Conservation (phyloP, 768 basidiomycete genomes). For the Rhodotorula graminis region DNA sequence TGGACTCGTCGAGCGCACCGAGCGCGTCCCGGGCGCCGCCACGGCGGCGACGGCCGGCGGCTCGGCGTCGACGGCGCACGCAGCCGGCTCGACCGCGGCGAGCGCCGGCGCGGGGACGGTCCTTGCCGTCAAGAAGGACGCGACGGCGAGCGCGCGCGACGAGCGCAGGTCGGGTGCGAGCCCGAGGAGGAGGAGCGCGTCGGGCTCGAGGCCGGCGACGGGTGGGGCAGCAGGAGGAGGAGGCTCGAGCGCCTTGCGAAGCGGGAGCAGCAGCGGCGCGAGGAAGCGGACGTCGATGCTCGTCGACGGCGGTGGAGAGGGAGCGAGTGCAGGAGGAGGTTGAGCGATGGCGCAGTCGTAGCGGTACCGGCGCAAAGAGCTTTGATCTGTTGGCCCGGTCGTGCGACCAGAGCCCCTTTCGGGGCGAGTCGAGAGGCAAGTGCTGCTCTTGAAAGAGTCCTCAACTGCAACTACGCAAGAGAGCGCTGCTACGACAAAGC, state of each 20-base stretch:
- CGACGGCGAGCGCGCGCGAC: background rate
- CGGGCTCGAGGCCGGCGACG: background rate
- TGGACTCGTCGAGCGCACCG: slow-evolving; percentile 37
- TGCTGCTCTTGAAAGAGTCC: too few relatives aligned
- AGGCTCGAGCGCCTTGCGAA: background rate
- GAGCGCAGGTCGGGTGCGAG: background rate
- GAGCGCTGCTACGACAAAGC: too few relatives aligned
- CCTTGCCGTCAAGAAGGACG: background rate
- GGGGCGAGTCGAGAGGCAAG: too few relatives aligned
- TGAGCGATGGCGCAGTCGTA: background rate
- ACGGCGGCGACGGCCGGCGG: background rate
- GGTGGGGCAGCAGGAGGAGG: background rate
- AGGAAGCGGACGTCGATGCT: background rate
- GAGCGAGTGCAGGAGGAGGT: background rate
- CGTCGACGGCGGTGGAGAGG: background rate
- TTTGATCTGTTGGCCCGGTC: too few relatives aligned
- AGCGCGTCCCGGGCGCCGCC: slow-evolving; percentile 18
- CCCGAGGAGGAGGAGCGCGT: background rate
- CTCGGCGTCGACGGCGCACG: background rate
- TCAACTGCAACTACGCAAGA: too few relatives aligned
- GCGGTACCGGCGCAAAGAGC: too few relatives aligned
- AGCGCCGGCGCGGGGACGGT: background rate
- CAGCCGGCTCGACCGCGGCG: background rate
- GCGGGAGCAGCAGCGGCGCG: background rate
- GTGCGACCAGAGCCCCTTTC: too few relatives aligned